These are phyloP conservation scores for Choiromyces venosus DNA, from an alignment of 495 filamentous ascomycete genomes.

Conservation along the genomic window DNA sequence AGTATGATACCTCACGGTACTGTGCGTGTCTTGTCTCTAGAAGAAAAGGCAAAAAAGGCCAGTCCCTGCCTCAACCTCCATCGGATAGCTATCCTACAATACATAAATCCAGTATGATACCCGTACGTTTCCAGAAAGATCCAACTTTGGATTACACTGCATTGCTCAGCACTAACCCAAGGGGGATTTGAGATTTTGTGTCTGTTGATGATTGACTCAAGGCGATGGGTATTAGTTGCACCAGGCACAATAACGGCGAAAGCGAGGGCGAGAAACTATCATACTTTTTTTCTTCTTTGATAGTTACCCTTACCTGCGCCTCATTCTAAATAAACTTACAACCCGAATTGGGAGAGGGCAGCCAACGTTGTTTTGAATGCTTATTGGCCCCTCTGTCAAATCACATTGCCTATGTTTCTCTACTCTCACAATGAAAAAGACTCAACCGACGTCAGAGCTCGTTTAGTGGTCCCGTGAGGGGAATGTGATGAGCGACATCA, in stretches of 20 bases:
- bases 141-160: background rate
- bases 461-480: background rate
- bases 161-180: background rate
- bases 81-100: background rate
- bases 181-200: background rate
- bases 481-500: background rate
- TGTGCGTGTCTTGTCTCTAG: background rate
- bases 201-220: background rate
- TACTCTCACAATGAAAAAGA: background rate
- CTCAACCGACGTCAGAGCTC: constrained; percentile 1
- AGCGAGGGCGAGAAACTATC: background rate
- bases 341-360: background rate
- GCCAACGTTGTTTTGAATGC: background rate
- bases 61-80: background rate
- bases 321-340: background rate
- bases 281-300: background rate
- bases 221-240: background rate
- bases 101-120: background rate
- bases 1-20: background rate
- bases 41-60: background rate
- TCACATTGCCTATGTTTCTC: background rate
- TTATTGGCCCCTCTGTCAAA: background rate
- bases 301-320: constrained; percentile 1
- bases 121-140: background rate
- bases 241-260: background rate